Base-by-base conservation (phyloP, 345 rosid species). In the Sonneratia caseolaris region DNA sequence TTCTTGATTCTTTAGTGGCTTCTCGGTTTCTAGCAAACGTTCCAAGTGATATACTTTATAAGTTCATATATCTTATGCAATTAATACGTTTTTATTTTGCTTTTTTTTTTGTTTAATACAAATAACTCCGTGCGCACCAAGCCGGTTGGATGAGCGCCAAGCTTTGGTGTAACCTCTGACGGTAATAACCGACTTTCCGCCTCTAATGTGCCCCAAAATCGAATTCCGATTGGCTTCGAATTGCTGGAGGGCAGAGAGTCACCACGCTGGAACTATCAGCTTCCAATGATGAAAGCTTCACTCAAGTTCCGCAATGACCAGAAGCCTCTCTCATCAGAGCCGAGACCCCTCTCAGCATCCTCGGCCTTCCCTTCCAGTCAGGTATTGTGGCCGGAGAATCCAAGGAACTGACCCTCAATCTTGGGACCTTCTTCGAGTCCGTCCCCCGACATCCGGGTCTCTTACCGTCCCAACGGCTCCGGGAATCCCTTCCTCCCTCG, bases 311-410 rank as follows among this genome's bases (percentile, higher is more conserved):
- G 99, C 0, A 96, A 95, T 40, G 97, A 95, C 61, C 85, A 85
- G 61, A 92, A 86, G 81, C 97, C 99, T 11, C 99, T 11, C 76
- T 95, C 0, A 72, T 90, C 62, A 80, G 96, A 74, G 97, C 96
- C 32, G 91, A 94, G 51, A 86, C 91, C 32, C 99, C 99, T 21
- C 76, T 91, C 16, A 88, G 80, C 78, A 84, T 95, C 36, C 69
- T 87, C 47, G 98, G 98, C 14, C 59, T 91, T 4, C 97, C 99
- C 5, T 95, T 95, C 79, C 97, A 89, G 71, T 95, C 99, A 0
- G 96, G 97, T 27, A 76, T 95, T 73, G 84, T 92, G 42, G 97
- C 97, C 73, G 99, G 97, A 48, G 97, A 92, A 65, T 79, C 97
- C 22, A 88, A 82, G 64, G 99, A 95, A 75, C 92, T 95, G 27